A percentile compares a stretch with the other conserved stretches of the same genome.
phyloP scores from a whole-genome alignment of 2,329 filamentous ascomycete species.

The Neonectria punicea region DNA sequence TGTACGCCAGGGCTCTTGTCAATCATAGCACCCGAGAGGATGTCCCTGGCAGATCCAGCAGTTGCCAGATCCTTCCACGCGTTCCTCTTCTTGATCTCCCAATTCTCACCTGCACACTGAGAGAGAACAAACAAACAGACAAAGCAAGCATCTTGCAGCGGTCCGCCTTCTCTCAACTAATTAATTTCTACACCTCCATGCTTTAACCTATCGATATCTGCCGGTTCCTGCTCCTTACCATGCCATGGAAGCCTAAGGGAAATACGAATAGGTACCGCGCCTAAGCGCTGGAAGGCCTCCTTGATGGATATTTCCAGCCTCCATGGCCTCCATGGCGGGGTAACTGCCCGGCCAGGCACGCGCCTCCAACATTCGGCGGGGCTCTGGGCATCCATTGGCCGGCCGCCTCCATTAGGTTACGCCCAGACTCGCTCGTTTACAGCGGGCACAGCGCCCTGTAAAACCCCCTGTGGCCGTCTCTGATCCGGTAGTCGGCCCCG shows the following conservation, averaged over 20 bases:
- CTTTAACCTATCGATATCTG: neutral
- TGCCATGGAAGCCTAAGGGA: neutral
- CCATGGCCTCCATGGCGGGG: neutral
- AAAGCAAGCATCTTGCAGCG: neutral
- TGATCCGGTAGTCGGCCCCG: slow-evolving; percentile 7
- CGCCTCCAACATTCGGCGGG: neutral
- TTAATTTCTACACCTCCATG: neutral
- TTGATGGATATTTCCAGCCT: neutral
- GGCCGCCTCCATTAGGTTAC: neutral
- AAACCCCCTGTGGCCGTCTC: neutral
- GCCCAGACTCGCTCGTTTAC: neutral
- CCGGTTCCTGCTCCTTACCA: neutral
- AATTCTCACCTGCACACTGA: neutral
- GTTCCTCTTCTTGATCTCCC: neutral
- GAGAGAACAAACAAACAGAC: neutral
- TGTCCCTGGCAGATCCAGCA: slow-evolving; percentile 8
- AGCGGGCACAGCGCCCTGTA: neutral
- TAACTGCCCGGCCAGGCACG: slow-evolving; percentile 6
- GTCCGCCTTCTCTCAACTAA: neutral
- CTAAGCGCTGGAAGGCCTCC: neutral
- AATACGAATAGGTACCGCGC: neutral
- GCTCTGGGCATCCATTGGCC: neutral
- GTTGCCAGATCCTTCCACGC: slow-evolving; percentile 15
- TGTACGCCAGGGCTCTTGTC: neutral
- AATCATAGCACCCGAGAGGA: neutral